Base-by-base conservation (phyloP, 2,329 filamentous ascomycete genomes). In the Beauveria sp. region DNA sequence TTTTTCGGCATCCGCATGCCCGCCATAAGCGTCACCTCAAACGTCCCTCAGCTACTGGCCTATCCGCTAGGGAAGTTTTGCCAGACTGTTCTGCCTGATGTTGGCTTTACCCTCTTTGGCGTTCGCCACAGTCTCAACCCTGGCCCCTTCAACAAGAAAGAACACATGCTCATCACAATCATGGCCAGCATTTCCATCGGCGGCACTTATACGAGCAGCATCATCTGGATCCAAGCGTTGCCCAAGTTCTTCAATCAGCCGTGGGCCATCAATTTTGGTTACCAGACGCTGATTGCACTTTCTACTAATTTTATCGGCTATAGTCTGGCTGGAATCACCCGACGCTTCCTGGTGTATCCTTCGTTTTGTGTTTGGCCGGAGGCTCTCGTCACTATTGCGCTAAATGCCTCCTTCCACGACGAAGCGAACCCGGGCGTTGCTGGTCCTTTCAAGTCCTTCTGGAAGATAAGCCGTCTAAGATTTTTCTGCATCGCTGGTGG, bases 161-260 rank as follows among this genome's bases (percentile, higher is more conserved):
- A 84, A 65, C 80, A 84, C 65, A 76, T 81, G 66, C 69, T 84
- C 5, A 78, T 83, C 52, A 77, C 77, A n/a, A 79, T 82, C 63
- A 82, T 82, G 79, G 80, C 84, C 38, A 85, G 85, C 67, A 79
- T 80, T 0, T 74, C 76, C 0, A 77, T 73, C 48, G 72, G 73
- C 26, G 70, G 73, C 3, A 76, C 78, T 0, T 80, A 80, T 65
- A 76, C 79, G 2, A 75, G 69, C 64, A 73, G 75, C 57, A 78
- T 80, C 48, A 74, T 80, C 49, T 79, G 77, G 73, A 74, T 76
- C 3, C 75, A 69, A 1, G 60, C 66, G 0, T 63, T 72, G 1
- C 65, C 69, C 1, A 66, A 70, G 22, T 63, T 58, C 38, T 63
- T 63, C 24, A 51, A 63, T 51, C 61, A 63, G 50, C 28, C 42